phyloP scores from a whole-genome alignment of 2,329 filamentous ascomycete genomes.

The Xylariaceae sp. region DNA sequence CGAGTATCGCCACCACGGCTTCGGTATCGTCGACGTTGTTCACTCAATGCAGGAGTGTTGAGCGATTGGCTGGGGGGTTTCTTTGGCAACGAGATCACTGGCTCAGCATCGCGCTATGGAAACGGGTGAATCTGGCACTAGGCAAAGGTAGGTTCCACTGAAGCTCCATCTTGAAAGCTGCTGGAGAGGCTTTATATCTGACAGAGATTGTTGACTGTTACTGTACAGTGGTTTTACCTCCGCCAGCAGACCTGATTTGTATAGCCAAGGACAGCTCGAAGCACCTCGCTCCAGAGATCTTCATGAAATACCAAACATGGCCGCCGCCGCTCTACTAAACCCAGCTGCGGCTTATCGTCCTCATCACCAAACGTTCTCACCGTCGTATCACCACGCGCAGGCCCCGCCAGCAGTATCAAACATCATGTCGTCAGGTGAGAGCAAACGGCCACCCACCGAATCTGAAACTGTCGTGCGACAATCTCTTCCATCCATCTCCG shows the following conservation, averaged over 20 bases:
- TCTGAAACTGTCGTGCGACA: slow-evolving; percentile 27
- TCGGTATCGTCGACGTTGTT: slow-evolving; percentile 4
- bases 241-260: slow-evolving; percentile 29
- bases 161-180: slow-evolving; percentile 4
- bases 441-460: slow-evolving; percentile 29
- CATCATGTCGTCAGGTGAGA: slow-evolving; percentile 29
- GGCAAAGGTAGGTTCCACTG: slow-evolving; percentile 33
- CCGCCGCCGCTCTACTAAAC: slow-evolving; percentile 34
- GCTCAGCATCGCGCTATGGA: slow-evolving; percentile 37
- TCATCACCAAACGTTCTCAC: slow-evolving; percentile 27
- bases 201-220: slow-evolving; percentile 21
- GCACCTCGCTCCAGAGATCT: slow-evolving; percentile 20
- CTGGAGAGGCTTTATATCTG: background rate
- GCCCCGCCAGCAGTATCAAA: slow-evolving; percentile 25
- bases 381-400: slow-evolving; percentile 27
- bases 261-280: slow-evolving; percentile 25
- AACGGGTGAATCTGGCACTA: slow-evolving; percentile 36
- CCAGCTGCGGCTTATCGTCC: slow-evolving; percentile 32
- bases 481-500: slow-evolving; percentile 35
- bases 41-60: slow-evolving; percentile 33
- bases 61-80: slow-evolving; percentile 29
- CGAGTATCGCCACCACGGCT: no score
- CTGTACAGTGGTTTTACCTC: slow-evolving; percentile 31
- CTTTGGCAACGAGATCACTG: slow-evolving; percentile 29
- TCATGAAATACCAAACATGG: slow-evolving; percentile 31